phyloP scores from a whole-genome alignment of 2,329 filamentous ascomycete species.

The Fusarium sacchari region DNA sequence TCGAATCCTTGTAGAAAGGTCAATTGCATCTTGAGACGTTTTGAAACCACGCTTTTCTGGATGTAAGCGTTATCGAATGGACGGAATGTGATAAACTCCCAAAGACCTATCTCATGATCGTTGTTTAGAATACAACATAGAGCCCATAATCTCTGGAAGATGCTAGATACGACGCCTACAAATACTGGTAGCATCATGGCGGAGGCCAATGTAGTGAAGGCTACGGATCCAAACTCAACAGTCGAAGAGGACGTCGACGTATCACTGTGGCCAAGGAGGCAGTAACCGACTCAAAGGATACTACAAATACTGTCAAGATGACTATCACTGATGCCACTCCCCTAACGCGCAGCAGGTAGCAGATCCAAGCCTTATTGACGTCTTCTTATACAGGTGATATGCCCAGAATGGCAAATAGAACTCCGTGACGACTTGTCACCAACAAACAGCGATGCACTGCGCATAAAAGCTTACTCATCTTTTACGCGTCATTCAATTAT shows the following conservation, averaged over 20 bases:
- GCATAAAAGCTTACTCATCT: too few relatives aligned
- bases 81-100: neutral
- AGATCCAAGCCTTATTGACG: too few relatives aligned
- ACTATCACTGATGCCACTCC: neutral
- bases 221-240: too few relatives aligned
- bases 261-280: neutral
- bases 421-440: neutral
- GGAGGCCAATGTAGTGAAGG: too few relatives aligned
- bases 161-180: neutral
- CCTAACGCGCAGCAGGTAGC: too few relatives aligned
- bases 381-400: neutral
- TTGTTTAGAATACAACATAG: too few relatives aligned
- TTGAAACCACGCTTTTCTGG: too few relatives aligned
- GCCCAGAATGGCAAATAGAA: neutral
- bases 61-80: too few relatives aligned
- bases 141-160: too few relatives aligned
- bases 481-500: fast-evolving
- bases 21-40: fast-evolving
- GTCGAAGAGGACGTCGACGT: too few relatives aligned
- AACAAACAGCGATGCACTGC: neutral
- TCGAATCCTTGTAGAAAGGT: fast-evolving
- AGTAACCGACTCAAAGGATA: neutral
- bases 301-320: neutral
- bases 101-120: too few relatives aligned
- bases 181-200: neutral